These are phyloP conservation scores for Ceraceosorus guamensis DNA, from an alignment of 1,284 basidiomycete genomes.

Conservation along the genomic window DNA sequence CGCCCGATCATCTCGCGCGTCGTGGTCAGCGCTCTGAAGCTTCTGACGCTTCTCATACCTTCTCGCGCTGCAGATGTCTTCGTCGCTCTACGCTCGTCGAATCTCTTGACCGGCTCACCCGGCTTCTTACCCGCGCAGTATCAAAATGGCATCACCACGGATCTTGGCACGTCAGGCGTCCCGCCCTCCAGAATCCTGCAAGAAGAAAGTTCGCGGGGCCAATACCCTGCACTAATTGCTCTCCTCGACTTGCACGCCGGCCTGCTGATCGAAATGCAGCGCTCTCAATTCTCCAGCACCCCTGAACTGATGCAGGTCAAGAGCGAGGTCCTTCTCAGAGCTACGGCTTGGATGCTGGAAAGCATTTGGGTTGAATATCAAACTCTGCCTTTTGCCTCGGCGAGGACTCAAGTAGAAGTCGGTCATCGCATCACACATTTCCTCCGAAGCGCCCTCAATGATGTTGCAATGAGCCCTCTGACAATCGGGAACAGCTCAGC, in stretches of 20 bases:
- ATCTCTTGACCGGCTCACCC: slow-evolving; percentile 61
- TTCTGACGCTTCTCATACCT: slow-evolving; percentile 70
- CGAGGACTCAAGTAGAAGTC: slow-evolving; percentile 11
- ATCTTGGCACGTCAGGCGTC: not conserved
- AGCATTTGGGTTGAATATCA: slow-evolving; percentile 78
- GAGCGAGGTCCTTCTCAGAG: slow-evolving; percentile 70
- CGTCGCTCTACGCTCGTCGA: slow-evolving; percentile 72
- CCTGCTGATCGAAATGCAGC: slow-evolving; percentile 65
- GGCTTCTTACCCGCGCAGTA: slow-evolving; percentile 15
- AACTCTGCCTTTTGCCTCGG: slow-evolving; percentile 58
- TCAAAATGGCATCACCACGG: not conserved
- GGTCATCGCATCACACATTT: slow-evolving; percentile 9
- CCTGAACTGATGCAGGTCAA: slow-evolving; percentile 61
- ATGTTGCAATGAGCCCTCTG: no score
- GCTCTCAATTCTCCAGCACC: slow-evolving; percentile 56
- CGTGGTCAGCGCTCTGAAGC: slow-evolving; percentile 69
- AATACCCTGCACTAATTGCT: slow-evolving; percentile 70
- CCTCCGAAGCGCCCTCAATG: no score
- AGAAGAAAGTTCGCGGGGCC: slow-evolving; percentile 64
- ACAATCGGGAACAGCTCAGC: no score
- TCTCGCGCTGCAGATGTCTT: slow-evolving; percentile 70
- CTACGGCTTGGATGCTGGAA: slow-evolving; percentile 67
- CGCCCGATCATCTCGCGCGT: slow-evolving; percentile 57
- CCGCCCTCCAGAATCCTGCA: slow-evolving; percentile 58
- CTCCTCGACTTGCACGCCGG: slow-evolving; percentile 68